Conservation (phyloP, 2,329 filamentous ascomycete genomes). For the Dothideomycetes sp. region DNA sequence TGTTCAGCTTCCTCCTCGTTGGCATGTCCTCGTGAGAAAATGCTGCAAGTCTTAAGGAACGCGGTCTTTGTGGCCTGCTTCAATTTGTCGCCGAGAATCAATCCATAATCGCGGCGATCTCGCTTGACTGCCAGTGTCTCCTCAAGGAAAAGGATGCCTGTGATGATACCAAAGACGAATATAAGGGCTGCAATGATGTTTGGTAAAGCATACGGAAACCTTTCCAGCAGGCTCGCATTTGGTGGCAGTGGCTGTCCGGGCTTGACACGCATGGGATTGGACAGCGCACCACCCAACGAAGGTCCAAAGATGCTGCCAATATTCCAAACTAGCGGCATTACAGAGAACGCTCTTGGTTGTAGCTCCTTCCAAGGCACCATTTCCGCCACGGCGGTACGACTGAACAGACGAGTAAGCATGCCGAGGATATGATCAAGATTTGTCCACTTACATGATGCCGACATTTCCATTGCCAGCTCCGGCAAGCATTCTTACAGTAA, state of each 20-base stretch:
- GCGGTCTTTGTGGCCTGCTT: constrained; percentile 15
- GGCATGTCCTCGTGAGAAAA: neutral
- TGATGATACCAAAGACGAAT: constrained; percentile 66
- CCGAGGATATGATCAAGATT: neutral
- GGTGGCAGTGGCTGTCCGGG: constrained; percentile 49
- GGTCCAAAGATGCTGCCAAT: constrained; percentile 82
- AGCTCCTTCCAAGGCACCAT: constrained; percentile 79
- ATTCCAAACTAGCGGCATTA: constrained; percentile 89
- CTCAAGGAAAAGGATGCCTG: constrained; percentile 67
- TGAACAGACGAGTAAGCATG: neutral
- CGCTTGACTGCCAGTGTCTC: constrained; percentile 72
- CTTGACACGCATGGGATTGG: constrained; percentile 65
- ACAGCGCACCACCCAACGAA: constrained; percentile 75
- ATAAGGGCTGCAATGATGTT: constrained; percentile 68
- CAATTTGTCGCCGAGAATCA: constrained; percentile 60
- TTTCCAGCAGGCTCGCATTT: constrained; percentile 54
- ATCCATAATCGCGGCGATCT: constrained; percentile 60
- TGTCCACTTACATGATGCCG: constrained; percentile 53
- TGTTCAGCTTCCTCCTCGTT: constrained; percentile 3
- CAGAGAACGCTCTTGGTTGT: constrained; percentile 78
- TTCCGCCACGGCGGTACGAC: constrained; percentile 74
- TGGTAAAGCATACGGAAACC: constrained; percentile 73
- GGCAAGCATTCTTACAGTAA: constrained; percentile 64
- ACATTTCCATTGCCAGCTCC: constrained; percentile 79
- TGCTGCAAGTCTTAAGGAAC: constrained; percentile 1